Conservation (phyloP, 192 early-diverging fungal genomes). For the Obelidium mucronatum region DNA sequence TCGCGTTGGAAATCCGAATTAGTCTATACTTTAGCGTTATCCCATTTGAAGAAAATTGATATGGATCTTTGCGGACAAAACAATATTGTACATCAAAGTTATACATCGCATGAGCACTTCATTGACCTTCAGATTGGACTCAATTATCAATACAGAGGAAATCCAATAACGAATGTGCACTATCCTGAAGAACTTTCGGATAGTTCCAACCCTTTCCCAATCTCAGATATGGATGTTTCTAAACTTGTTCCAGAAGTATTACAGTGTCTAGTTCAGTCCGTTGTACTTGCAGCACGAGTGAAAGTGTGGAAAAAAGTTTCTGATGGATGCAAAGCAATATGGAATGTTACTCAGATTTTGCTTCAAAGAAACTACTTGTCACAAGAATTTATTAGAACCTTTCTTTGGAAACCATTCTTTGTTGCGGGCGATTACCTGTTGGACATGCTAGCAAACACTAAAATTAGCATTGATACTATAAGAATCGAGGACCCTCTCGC, state of each 20-base stretch:
- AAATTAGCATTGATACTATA: not conserved
- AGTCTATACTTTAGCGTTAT: not conserved
- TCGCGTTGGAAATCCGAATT: constrained; percentile 15
- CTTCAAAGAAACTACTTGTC: constrained; percentile 20
- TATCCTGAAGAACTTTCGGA: too few species aligned
- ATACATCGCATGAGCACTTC: too few species aligned
- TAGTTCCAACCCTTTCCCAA: too few species aligned
- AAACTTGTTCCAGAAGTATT: constrained; percentile 39
- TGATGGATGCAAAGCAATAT: constrained; percentile 38
- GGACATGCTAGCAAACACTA: constrained; percentile 39
- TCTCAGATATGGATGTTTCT: too few species aligned
- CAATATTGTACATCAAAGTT: too few species aligned
- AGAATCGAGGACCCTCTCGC: not conserved
- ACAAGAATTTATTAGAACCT: constrained; percentile 35
- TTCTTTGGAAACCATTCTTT: constrained; percentile 52
- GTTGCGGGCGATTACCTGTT: constrained; percentile 41
- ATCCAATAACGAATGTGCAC: not conserved
- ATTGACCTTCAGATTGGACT: too few species aligned
- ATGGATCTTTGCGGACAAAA: not conserved
- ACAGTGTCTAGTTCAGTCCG: constrained; percentile 51
- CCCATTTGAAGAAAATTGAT: constrained; percentile 4
- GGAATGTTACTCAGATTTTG: constrained; percentile 38
- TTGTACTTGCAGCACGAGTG: constrained; percentile 46
- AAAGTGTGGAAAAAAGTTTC: constrained; percentile 42
- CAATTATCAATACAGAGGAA: not conserved